Percentiles rank a stretch among this genome's conserved stretches.
Evolutionary conservation across 1,139 yeast genomes (phyloP).

Genomic region (Hemisphaericaspora lyxosophila): DNA sequence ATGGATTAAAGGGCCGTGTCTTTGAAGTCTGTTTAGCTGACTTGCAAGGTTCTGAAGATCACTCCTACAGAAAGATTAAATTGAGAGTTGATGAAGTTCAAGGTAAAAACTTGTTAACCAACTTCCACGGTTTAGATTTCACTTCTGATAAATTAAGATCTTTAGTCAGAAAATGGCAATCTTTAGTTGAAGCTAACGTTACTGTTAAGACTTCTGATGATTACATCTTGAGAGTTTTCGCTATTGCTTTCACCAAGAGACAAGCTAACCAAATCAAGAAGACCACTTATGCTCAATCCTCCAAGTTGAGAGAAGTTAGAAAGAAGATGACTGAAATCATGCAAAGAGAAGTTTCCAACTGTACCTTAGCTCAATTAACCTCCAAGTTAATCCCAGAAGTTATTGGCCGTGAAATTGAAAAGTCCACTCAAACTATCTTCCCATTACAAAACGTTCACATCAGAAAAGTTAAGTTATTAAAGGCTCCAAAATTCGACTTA

Average conservation of each 20-base stretch:
- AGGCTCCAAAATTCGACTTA: slow-evolving; percentile 54
- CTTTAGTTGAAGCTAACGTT: slow-evolving; percentile 53
- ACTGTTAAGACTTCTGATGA: slow-evolving; percentile 54
- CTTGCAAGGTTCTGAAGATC: slow-evolving; percentile 54
- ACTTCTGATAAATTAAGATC: slow-evolving; percentile 53
- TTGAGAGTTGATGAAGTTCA: slow-evolving; percentile 56
- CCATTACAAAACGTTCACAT: slow-evolving; percentile 55
- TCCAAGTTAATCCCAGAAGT: slow-evolving; percentile 55
- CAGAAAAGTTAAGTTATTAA: slow-evolving; percentile 53
- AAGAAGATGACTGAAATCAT: slow-evolving; percentile 52
- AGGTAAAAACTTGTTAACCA: slow-evolving; percentile 55
- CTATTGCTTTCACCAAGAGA: slow-evolving; percentile 55
- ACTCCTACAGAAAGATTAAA: slow-evolving; percentile 51
- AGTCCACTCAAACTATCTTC: slow-evolving; percentile 51
- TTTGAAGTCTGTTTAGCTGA: slow-evolving; percentile 51
- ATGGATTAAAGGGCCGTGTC: slow-evolving; percentile 54
- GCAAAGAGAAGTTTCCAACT: slow-evolving; percentile 54
- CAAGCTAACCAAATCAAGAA: slow-evolving; percentile 52
- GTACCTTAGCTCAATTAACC: slow-evolving; percentile 51
- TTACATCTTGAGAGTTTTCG: slow-evolving; percentile 50
- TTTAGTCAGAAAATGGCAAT: slow-evolving; percentile 55
- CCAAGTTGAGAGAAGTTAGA: slow-evolving; percentile 53
- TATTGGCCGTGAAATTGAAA: slow-evolving; percentile 54
- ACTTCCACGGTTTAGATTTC: slow-evolving; percentile 54
- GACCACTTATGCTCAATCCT: slow-evolving; percentile 52